phyloP scores from a whole-genome alignment of 169 alveolate genomes.

The Babesia sp. region DNA sequence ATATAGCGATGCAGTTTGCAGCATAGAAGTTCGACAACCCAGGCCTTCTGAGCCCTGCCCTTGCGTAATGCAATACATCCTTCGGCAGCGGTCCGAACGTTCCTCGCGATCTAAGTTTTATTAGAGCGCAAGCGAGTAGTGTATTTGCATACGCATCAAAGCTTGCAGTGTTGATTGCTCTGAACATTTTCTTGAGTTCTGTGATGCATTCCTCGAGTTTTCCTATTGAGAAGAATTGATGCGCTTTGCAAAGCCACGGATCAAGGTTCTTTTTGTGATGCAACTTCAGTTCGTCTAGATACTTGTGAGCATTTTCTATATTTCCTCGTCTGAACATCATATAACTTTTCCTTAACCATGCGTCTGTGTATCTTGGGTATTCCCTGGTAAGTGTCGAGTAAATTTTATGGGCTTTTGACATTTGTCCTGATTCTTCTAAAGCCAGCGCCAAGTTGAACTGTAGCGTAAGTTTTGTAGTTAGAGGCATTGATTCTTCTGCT shows the following conservation, averaged over 20 bases:
- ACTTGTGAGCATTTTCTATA: constrained; percentile 21
- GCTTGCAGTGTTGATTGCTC: constrained; percentile 24
- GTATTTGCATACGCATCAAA: constrained; percentile 66
- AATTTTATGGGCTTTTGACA: constrained; percentile 41
- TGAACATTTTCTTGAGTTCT: constrained; percentile 53
- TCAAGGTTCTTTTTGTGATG: constrained; percentile 40
- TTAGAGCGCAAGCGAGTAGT: constrained; percentile 48
- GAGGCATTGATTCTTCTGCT: not conserved
- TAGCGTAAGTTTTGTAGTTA: constrained; percentile 29
- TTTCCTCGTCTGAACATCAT: constrained; percentile 53
- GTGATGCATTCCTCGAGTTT: constrained; percentile 42
- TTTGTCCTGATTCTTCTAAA: constrained; percentile 42
- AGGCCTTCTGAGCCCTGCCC: constrained; percentile 52
- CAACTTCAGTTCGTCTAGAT: constrained; percentile 55
- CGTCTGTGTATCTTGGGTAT: constrained; percentile 47
- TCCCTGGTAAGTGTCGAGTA: constrained; percentile 45
- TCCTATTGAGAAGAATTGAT: constrained; percentile 30
- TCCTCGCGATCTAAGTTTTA: constrained; percentile 19
- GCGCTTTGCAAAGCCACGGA: constrained; percentile 54
- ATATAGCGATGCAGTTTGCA: constrained; percentile 63
- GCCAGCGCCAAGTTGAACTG: constrained; percentile 61
- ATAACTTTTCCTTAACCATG: constrained; percentile 57
- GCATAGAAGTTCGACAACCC: constrained; percentile 64
- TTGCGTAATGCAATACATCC: constrained; percentile 62
- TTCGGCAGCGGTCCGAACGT: constrained; percentile 34